These are phyloP conservation scores for Scenedesmus sp. DNA, from an alignment of 163 green algal species.

Conservation along the genomic window DNA sequence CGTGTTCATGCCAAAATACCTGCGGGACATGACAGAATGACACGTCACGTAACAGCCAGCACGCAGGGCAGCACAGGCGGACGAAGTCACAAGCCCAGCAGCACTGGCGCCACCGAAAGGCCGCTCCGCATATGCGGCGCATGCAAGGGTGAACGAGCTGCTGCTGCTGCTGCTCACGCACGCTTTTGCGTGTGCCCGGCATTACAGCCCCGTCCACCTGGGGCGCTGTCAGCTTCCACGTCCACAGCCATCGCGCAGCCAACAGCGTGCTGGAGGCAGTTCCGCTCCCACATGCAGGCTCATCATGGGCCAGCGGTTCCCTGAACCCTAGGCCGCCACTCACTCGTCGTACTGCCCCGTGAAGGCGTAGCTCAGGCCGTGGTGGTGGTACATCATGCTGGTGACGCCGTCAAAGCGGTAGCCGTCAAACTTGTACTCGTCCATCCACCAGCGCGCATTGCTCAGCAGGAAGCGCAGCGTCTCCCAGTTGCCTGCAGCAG, in stretches of 20 bases:
- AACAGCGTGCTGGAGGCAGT: too few species aligned
- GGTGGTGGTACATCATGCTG: constrained; percentile 99
- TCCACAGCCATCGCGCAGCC: too few species aligned
- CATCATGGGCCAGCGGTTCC: too few species aligned
- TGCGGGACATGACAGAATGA: constrained; percentile 30
- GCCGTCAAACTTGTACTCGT: constrained; percentile 99
- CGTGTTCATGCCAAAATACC: constrained; percentile 95
- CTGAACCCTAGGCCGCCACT: neutral
- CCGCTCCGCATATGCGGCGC: too few species aligned
- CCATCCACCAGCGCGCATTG: constrained; percentile 97
- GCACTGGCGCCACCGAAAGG: too few species aligned
- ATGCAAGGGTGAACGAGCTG: too few species aligned
- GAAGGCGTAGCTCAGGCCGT: constrained; percentile 96
- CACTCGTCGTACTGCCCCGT: constrained; percentile 85
- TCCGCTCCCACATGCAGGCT: too few species aligned
- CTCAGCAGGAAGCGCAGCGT: constrained; percentile 96
- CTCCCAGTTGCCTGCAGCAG: constrained; percentile 94
- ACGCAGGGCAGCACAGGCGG: too few species aligned
- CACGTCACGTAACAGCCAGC: neutral
- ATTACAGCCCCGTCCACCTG: too few species aligned
- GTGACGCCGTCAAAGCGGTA: constrained; percentile 98
- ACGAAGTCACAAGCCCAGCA: neutral
- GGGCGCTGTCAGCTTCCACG: too few species aligned
- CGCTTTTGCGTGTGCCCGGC: too few species aligned
- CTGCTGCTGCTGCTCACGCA: too few species aligned